These are phyloP conservation scores for Xylaria acuta DNA, from an alignment of 495 filamentous ascomycete species.

Conservation along the genomic window DNA sequence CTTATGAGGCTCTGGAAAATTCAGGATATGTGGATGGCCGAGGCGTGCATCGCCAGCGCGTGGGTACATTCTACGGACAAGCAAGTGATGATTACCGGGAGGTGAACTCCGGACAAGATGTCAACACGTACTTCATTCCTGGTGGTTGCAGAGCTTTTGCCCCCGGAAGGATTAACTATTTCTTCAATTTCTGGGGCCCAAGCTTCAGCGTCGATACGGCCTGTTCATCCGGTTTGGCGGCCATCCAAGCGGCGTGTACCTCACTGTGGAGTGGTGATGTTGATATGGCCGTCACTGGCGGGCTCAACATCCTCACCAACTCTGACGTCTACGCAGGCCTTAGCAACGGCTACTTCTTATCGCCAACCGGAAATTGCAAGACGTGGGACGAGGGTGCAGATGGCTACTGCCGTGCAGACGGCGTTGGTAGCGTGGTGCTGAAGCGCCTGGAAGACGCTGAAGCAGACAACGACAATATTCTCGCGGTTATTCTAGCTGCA, in stretches of 20 bases:
- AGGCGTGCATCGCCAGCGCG: constrained; percentile 43
- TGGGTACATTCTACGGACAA: constrained; percentile 82
- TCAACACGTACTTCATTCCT: constrained; percentile 83
- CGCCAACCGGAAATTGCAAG: constrained; percentile 30
- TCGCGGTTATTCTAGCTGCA: constrained; percentile 44
- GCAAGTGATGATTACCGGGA: constrained; percentile 83
- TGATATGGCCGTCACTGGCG: constrained; percentile 51
- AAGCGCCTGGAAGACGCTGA: constrained; percentile 55
- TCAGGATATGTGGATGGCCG: constrained; percentile 63
- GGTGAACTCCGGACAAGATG: constrained; percentile 74
- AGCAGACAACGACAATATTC: constrained; percentile 53
- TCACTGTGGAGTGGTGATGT: constrained; percentile 75
- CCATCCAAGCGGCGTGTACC: constrained; percentile 33
- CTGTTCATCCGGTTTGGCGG: constrained; percentile 46
- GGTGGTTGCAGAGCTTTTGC: constrained; percentile 78
- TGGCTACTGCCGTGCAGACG: constrained; percentile 62
- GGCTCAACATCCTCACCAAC: constrained; percentile 28
- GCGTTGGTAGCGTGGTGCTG: constrained; percentile 49
- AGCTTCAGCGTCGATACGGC: constrained; percentile 51
- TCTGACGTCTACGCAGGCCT: neutral
- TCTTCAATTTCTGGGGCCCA: constrained; percentile 47
- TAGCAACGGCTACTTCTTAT: constrained; percentile 10
- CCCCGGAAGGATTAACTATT: constrained; percentile 51
- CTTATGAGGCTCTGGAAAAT: constrained; percentile 71
- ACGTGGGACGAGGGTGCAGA: constrained; percentile 43